Percentiles rank a stretch among this genome's conserved stretches.
Evolutionary conservation across 805 yeast species (phyloP).

Genomic region (Henningerozyma blattae): DNA sequence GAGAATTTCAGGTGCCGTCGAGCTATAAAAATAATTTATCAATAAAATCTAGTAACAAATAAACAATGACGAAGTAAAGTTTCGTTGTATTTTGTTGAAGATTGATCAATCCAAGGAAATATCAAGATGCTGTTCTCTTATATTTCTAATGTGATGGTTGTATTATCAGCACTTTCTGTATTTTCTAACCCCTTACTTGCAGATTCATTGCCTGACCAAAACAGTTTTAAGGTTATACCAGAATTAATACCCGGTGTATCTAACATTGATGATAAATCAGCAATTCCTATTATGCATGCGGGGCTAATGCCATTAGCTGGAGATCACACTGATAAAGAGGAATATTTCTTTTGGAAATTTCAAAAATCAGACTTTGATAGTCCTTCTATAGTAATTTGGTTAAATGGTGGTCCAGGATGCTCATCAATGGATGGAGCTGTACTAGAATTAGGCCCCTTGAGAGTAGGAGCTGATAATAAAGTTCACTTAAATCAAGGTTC

Average conservation of each 20-base stretch:
- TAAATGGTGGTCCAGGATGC: constrained; percentile 98
- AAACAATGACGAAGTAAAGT: too few relatives aligned
- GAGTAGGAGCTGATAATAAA: constrained; percentile 37
- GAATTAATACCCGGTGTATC: constrained; percentile 20
- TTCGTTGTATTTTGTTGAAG: too few relatives aligned
- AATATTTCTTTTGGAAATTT: constrained; percentile 72
- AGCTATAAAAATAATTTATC: too few relatives aligned
- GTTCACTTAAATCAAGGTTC: constrained; percentile 56
- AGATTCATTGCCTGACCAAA: neutral
- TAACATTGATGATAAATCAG: constrained; percentile 7
- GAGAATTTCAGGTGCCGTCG: too few relatives aligned
- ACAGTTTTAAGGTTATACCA: constrained; percentile 10
- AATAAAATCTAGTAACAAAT: too few relatives aligned
- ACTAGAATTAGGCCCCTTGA: constrained; percentile 83
- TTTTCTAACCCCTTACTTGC: too few relatives aligned
- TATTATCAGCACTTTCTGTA: too few relatives aligned
- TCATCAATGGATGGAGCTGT: constrained; percentile 96
- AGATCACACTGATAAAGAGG: constrained; percentile 27
- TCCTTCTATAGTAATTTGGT: constrained; percentile 56
- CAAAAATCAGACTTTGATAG: constrained; percentile 14
- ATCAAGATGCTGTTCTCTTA: too few relatives aligned
- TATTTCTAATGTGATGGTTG: too few relatives aligned
- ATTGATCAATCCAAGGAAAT: too few relatives aligned
- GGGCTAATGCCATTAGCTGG: constrained; percentile 45
- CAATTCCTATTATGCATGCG: constrained; percentile 37